phyloP scores from a whole-genome alignment of 306 rosid species.

The Sphenostylis stenocarpa region DNA sequence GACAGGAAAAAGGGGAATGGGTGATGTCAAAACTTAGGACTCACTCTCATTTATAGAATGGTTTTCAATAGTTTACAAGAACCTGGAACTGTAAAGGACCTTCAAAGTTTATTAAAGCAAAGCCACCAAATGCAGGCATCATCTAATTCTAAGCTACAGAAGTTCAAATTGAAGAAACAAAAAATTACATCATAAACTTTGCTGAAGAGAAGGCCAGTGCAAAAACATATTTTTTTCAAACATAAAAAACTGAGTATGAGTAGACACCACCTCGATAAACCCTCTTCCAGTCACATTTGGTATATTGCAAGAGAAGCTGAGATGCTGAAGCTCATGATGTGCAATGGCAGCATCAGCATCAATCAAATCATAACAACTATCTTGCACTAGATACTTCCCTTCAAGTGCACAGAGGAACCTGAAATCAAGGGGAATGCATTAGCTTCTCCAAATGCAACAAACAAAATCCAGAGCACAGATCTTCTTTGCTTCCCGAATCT shows the following conservation, averaged over 20 bases:
- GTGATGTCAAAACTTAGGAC: neutral
- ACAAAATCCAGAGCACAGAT: constrained; percentile 25
- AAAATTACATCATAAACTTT: neutral
- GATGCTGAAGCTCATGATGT: constrained; percentile 45
- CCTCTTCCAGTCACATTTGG: constrained; percentile 77
- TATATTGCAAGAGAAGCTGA: constrained; percentile 64
- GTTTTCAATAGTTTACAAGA: constrained; percentile 4
- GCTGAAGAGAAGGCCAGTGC: neutral
- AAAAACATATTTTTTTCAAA: neutral
- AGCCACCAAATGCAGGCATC: constrained; percentile 1
- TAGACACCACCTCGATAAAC: constrained; percentile 68
- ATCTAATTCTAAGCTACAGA: neutral
- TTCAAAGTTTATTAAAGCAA: neutral
- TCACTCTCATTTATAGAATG: constrained; percentile 10
- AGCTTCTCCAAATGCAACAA: constrained; percentile 15
- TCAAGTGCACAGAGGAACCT: constrained; percentile 90
- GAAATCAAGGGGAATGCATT: constrained; percentile 38
- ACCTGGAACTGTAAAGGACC: neutral
- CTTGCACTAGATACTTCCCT: constrained; percentile 75
- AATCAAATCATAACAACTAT: constrained; percentile 55
- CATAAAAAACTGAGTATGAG: neutral
- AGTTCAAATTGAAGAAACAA: neutral
- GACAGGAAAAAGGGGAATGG: neutral
- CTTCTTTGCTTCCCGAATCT: neutral
- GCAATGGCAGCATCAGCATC: constrained; percentile 42